Base-by-base conservation (phyloP, 441 rosid species). In the Gossypium schwendimanii region DNA sequence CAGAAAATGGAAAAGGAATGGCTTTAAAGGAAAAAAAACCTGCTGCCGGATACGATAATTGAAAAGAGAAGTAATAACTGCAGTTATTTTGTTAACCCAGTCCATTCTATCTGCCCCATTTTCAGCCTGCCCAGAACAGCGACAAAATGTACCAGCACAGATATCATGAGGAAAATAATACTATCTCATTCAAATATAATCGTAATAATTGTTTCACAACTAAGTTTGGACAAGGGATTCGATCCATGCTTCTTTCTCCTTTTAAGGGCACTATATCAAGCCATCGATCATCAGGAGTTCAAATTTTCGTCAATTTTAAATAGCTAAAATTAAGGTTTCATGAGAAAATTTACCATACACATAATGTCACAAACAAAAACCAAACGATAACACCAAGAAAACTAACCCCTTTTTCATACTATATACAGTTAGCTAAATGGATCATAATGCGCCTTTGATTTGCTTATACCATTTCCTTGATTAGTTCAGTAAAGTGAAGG, bases 71-170 rank as follows among this genome's bases (percentile, higher is more conserved):
- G 95, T 87, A 73, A 89, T 91, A 57, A 87, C 96, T 62, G 83
- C 85, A 68, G 87, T 89, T 70, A 90, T 90, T 79, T 94, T 91
- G 81, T 86, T 84, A 63, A 88, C 88, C 98, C 98, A 94, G 63
- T 94, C 97, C 88, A 84, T 84, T 85, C 92, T 85, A 81, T 94
- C 98, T 45, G 91, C 88, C 83, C 80, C 96, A 83, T 87, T 90
- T 83, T 94, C 98, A 78, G 97, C 96, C 98, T 94, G 85, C 68
- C 70, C 54, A 72, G 17, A 63, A 77, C 44, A 72, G 60, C 15
- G 50, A 66, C 71, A 72, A 53, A 66, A 82, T 36, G 63, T 18
- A 47, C 49, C 28, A 31, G 45, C 63, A 65, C 50, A 59, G 71
- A 24, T 41, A 62, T 66, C 71, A n/a, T 52, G 17, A 47, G 69